phyloP scores from a whole-genome alignment of 441 rosid species.

The Jatropha podagrica region DNA sequence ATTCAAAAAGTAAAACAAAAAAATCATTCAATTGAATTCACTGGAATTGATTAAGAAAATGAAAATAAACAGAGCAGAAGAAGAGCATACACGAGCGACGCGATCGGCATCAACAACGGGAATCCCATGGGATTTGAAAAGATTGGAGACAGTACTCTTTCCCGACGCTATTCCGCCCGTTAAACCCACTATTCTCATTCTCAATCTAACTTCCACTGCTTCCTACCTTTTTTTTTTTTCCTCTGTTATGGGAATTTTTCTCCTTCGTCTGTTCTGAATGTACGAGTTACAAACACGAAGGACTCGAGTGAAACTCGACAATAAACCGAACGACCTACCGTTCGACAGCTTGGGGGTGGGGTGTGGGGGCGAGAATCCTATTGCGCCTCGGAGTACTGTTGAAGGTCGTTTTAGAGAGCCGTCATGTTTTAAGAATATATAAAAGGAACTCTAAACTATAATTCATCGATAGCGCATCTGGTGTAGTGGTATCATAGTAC shows the following conservation, averaged over 20 bases:
- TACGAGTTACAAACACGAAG: too few relatives aligned
- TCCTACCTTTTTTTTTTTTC: background rate
- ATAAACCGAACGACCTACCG: too few relatives aligned
- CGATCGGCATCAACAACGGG: constrained; percentile 71
- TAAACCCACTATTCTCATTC: constrained; percentile 73
- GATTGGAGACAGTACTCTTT: constrained; percentile 79
- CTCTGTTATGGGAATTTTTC: background rate
- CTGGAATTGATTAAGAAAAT: background rate
- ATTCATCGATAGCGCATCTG: constrained; percentile 53
- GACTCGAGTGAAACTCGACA: too few relatives aligned
- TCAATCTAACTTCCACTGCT: background rate
- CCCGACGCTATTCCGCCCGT: constrained; percentile 90
- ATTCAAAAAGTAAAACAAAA: background rate
- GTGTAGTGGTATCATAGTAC: constrained; percentile 99
- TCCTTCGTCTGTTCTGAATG: too few relatives aligned
- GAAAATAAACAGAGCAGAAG: background rate
- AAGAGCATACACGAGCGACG: constrained; percentile 58
- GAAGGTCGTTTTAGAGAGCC: too few relatives aligned
- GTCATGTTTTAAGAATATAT: too few relatives aligned
- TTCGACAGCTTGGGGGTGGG: too few relatives aligned
- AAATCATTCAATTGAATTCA: background rate
- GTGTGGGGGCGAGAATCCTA: too few relatives aligned
- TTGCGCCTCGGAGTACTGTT: too few relatives aligned
- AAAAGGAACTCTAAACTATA: too few relatives aligned
- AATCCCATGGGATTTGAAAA: constrained; percentile 59